Base-by-base conservation (phyloP, 2,329 filamentous ascomycete genomes). In the Fusarium temperatum region DNA sequence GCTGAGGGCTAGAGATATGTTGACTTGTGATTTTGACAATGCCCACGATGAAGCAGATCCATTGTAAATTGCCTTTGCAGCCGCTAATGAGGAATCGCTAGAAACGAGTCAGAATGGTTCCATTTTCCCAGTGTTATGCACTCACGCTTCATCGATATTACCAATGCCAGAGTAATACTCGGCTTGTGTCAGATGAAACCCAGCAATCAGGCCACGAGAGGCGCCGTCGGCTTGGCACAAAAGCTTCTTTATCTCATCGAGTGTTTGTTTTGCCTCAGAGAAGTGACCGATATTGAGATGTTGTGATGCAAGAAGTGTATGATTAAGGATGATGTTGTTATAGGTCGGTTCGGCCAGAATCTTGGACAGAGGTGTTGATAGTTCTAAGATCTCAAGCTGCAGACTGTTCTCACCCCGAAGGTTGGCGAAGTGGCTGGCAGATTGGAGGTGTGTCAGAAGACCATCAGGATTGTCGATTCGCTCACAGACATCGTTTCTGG, bases 151-250 rank as follows among this genome's bases (percentile, higher is more conserved):
- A 15, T 91, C 87, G 22, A 89, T 83, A 56, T 91, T 90, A 15
- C 92, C 92, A 18, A 91, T 88, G 4, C 89, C 88, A 24, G 95
- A 84, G 35, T 92, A 86, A 80, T 95, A 94, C 80, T 97, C 94
- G 1, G 93, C 91, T 69, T 91, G 90, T 1, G 91, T 89, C 12
- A 98, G 83, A 73, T 95, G 89, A 80, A 92, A 92, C 22, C 82
- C 82, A 15, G 85, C 85, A 26, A 85, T 73, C 11, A 84, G 81
- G 24, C 86, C 83, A 18, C 80, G 80, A 6, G 84, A 82, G 7
- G 80, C 69, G 1, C 78, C 77, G n/a, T 83, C 79, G n/a, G 83
- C 78, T 58, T 83, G 78, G 47, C 81, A 76, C 14, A 84, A 72
- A 24, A 87, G 86, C 26, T 84, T 81, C 70, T 91, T 87, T 7